These are phyloP conservation scores for Phytopythium cucurbitacearum DNA, from an alignment of 352 stramenopile species.

Conservation along the genomic window DNA sequence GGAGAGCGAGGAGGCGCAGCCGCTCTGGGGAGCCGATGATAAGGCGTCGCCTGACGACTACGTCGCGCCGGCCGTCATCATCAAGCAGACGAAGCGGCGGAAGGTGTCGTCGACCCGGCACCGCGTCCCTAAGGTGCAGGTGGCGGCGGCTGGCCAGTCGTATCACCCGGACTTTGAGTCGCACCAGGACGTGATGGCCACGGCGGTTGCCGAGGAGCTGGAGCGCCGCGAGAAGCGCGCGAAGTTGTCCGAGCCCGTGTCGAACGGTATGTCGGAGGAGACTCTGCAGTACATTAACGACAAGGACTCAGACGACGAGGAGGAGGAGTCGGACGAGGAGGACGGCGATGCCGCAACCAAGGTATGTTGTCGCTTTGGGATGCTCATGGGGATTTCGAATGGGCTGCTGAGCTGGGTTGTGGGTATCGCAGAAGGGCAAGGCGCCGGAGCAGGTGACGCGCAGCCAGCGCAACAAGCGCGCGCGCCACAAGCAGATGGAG, in stretches of 20 bases:
- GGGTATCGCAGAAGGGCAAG: constrained; percentile 21
- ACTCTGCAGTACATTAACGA: constrained; percentile 78
- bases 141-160: constrained; percentile 73
- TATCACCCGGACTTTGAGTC: constrained; percentile 83
- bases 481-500: constrained; percentile 78
- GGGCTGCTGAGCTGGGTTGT: background rate
- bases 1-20: constrained; percentile 10
- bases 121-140: constrained; percentile 67
- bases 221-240: constrained; percentile 51
- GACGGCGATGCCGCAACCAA: constrained; percentile 24
- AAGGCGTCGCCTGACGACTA: constrained; percentile 51
- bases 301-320: constrained; percentile 35
- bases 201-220: constrained; percentile 63
- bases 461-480: constrained; percentile 73
- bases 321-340: constrained; percentile 39
- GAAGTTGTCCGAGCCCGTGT: constrained; percentile 40
- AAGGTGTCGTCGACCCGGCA: constrained; percentile 61
- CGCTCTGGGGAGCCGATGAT: constrained; percentile 42
- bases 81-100: constrained; percentile 41
- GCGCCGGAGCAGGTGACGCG: constrained; percentile 57
- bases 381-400: background rate
- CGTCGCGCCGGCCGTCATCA: constrained; percentile 47
- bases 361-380: constrained; percentile 10
- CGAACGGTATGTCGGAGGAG: constrained; percentile 67
- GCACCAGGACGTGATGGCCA: constrained; percentile 76